phyloP scores from a whole-genome alignment of 2,329 filamentous ascomycete genomes.

The Fusarium sp. region DNA sequence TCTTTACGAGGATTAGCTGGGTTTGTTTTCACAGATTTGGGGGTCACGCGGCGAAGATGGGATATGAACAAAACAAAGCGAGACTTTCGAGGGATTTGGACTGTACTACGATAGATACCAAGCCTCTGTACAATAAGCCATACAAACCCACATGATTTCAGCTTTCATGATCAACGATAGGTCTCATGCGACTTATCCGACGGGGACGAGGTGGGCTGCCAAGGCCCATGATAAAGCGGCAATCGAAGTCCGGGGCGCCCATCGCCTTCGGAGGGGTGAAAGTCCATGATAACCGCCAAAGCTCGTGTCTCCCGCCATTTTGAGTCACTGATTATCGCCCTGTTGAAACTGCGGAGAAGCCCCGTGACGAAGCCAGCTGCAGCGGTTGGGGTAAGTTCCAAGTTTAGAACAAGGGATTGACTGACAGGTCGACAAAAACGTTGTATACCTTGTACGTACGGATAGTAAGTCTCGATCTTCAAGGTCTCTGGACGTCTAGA shows the following conservation, averaged over 20 bases:
- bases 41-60: conserved; percentile 20
- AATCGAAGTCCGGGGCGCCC: conserved; percentile 21
- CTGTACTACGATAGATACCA: conserved; percentile 31
- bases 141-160: conserved; percentile 20
- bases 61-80: conserved; percentile 10
- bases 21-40: conserved; percentile 13
- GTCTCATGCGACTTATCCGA: conserved; percentile 31
- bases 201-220: conserved; percentile 25
- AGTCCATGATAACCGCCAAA: conserved; percentile 9
- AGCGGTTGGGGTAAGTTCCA: conserved; percentile 27
- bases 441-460: too few species aligned
- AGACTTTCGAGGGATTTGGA: conserved; percentile 10
- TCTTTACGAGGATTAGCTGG: conserved; percentile 3
- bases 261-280: conserved; percentile 8
- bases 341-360: conserved; percentile 38
- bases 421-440: background rate
- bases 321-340: conserved; percentile 35
- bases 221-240: conserved; percentile 25
- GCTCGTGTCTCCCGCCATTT: conserved; percentile 29
- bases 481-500: background rate
- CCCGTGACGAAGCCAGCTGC: conserved; percentile 41
- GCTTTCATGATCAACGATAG: conserved; percentile 1
- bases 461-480: background rate
- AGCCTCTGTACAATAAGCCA: conserved; percentile 23
- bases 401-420: background rate